A percentile compares a stretch with the other conserved stretches of the same genome.
Evolutionary conservation across 768 basidiomycete genomes (phyloP).

Genomic region (Suillus paluster): DNA sequence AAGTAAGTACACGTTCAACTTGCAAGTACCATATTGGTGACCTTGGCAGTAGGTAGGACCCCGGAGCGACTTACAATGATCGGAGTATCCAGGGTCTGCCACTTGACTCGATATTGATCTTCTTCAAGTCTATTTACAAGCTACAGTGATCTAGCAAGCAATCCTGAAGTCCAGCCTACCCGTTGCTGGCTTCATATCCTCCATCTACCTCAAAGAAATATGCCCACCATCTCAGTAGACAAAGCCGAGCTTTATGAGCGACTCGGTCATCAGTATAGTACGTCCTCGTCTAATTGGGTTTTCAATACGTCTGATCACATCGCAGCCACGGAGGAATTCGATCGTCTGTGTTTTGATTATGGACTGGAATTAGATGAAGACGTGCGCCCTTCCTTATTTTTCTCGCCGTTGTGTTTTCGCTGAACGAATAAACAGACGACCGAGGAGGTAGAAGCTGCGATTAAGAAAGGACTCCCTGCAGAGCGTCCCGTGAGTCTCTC

Average conservation of each 20-base stretch:
- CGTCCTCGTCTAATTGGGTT: conserved; percentile 15
- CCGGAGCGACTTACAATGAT: neutral
- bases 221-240: conserved; percentile 97
- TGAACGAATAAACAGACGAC: conserved; percentile 68
- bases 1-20: neutral
- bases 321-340: conserved; percentile 92
- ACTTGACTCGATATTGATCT: conserved; percentile 12
- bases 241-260: conserved; percentile 92
- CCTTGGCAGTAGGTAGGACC: neutral
- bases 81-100: conserved; percentile 25
- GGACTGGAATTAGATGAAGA: conserved; percentile 98
- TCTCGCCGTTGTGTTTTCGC: neutral
- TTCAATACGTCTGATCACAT: conserved; percentile 14
- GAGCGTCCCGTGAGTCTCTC: conserved; percentile 69
- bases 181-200: neutral
- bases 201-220: conserved; percentile 32
- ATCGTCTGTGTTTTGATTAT: conserved; percentile 95
- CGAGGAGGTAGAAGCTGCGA: conserved; percentile 78
- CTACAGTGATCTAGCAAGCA: conserved; percentile 1
- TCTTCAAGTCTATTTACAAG: neutral
- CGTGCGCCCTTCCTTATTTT: conserved; percentile 51
- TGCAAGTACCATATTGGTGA: neutral
- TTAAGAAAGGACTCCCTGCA: conserved; percentile 82
- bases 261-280: conserved; percentile 84
- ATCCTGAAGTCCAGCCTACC: neutral